Evolutionary conservation across 768 basidiomycete species (phyloP).

Genomic region (Rhizopogon roseolus): DNA sequence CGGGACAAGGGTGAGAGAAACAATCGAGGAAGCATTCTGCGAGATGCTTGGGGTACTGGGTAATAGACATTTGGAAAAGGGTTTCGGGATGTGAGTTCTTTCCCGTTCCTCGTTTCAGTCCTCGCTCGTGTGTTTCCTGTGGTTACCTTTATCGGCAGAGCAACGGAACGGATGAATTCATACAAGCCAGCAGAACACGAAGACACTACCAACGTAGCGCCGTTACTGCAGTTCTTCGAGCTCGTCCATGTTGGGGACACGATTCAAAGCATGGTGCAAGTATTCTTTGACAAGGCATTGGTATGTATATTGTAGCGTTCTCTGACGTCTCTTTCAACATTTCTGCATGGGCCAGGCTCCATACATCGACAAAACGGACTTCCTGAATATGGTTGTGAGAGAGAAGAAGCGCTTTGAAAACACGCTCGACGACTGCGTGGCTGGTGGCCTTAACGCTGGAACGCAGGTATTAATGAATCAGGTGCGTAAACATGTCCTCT

Average conservation of each 20-base stretch:
- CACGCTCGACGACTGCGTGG: conserved; percentile 87
- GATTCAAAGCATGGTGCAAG: conserved; percentile 96
- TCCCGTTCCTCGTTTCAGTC: neutral
- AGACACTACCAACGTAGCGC: conserved; percentile 80
- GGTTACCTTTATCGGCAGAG: conserved; percentile 39
- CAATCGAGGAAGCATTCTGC: conserved; percentile 91
- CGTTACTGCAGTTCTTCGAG: conserved; percentile 95
- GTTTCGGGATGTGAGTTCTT: conserved; percentile 62
- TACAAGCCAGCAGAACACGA: conserved; percentile 88
- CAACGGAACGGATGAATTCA: conserved; percentile 82
- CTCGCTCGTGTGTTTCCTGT: neutral
- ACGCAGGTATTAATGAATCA: conserved; percentile 96
- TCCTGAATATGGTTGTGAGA: conserved; percentile 86
- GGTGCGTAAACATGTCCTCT: conserved; percentile 33
- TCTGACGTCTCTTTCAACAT: neutral
- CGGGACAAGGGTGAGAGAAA: conserved; percentile 84
- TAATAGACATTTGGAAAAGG: conserved; percentile 73
- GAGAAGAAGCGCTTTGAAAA: conserved; percentile 98
- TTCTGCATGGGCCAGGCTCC: conserved; percentile 44
- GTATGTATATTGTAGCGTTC: conserved; percentile 34
- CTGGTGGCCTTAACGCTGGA: conserved; percentile 89
- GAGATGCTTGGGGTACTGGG: conserved; percentile 74
- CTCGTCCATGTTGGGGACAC: conserved; percentile 96
- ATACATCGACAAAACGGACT: conserved; percentile 91
- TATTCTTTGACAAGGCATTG: conserved; percentile 96